Evolutionary conservation across 2,329 filamentous ascomycete genomes (phyloP).

Genomic region (Tolypocladium tundrense): DNA sequence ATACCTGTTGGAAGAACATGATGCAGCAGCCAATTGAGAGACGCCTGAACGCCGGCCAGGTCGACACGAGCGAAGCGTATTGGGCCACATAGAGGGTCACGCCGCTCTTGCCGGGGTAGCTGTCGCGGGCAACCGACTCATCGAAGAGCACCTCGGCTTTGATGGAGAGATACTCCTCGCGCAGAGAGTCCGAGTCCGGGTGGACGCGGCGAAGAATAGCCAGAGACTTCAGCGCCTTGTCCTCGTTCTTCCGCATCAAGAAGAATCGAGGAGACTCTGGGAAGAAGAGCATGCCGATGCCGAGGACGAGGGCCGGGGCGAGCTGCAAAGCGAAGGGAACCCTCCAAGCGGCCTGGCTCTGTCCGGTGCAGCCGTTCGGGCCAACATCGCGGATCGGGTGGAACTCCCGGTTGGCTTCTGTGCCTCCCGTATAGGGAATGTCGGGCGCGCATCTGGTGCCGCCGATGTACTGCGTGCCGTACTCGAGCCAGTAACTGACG

Average conservation of each 20-base stretch:
- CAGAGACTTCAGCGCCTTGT: slow-evolving; percentile 18
- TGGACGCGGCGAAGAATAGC: slow-evolving; percentile 21
- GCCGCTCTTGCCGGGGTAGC: slow-evolving; percentile 19
- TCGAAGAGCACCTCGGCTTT: slow-evolving; percentile 27
- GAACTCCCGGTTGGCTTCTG: slow-evolving; percentile 23
- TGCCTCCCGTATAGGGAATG: slow-evolving; percentile 34
- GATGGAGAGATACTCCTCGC: slow-evolving; percentile 23
- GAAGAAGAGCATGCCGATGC: slow-evolving; percentile 44
- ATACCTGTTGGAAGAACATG: slow-evolving; percentile 46
- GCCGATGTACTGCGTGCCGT: slow-evolving; percentile 28
- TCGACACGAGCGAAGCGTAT: slow-evolving; percentile 18
- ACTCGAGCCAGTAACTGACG: slow-evolving; percentile 31
- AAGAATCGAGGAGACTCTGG: slow-evolving; percentile 24
- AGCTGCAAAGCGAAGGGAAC: slow-evolving; percentile 42
- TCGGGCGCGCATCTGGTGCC: slow-evolving; percentile 35
- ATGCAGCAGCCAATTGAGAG: slow-evolving; percentile 43
- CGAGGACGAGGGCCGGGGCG: slow-evolving; percentile 43
- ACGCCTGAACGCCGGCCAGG: slow-evolving; percentile 25
- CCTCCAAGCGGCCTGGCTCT: slow-evolving; percentile 32
- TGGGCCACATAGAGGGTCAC: slow-evolving; percentile 19
- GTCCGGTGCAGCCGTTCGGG: slow-evolving; percentile 29
- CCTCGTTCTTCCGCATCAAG: slow-evolving; percentile 19
- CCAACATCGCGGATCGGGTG: slow-evolving; percentile 31
- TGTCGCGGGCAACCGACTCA: slow-evolving; percentile 14
- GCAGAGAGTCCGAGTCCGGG: slow-evolving; percentile 17